These are phyloP conservation scores for Chrysoporthe austroafricana DNA, from an alignment of 2,329 filamentous ascomycete genomes.

Conservation along the genomic window DNA sequence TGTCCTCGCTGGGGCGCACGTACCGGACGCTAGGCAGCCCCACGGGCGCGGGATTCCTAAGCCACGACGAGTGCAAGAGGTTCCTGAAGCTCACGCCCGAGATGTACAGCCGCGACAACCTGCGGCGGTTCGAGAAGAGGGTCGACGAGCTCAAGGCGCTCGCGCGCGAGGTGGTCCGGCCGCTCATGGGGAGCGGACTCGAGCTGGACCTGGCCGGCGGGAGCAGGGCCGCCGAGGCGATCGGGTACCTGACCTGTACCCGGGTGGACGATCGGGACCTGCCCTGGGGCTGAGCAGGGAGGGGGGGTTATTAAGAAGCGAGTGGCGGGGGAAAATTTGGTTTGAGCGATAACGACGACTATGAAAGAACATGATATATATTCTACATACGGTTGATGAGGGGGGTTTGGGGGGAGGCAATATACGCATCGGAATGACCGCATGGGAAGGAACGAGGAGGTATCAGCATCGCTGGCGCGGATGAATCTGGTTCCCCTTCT, in stretches of 20 bases:
- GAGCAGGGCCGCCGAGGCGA: constrained; percentile 46
- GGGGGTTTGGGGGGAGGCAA: background rate
- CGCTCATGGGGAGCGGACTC: constrained; percentile 82
- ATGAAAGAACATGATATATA: background rate
- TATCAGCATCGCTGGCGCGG: constrained; percentile 12
- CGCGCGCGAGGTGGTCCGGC: constrained; percentile 80
- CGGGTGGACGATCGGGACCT: constrained; percentile 53
- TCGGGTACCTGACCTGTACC: constrained; percentile 57
- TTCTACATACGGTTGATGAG: background rate
- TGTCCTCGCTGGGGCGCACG: constrained; percentile 69
- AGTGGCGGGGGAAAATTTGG: background rate
- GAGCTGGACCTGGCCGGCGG: constrained; percentile 71
- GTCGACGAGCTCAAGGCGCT: constrained; percentile 87
- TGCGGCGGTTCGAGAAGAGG: constrained; percentile 82
- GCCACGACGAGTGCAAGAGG: constrained; percentile 85
- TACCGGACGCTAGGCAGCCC: constrained; percentile 76
- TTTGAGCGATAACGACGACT: constrained; percentile 15
- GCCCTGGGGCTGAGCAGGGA: constrained; percentile 44
- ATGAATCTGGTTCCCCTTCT: constrained; percentile 3
- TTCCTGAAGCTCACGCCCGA: constrained; percentile 85
- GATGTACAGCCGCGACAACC: constrained; percentile 82
- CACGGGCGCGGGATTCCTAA: constrained; percentile 66
- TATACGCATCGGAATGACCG: constrained; percentile 9
- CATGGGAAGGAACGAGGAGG: constrained; percentile 6
- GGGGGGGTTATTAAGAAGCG: background rate